Conservation (phyloP, 2,329 filamentous ascomycete genomes). For the Colletotrichum tabaci region DNA sequence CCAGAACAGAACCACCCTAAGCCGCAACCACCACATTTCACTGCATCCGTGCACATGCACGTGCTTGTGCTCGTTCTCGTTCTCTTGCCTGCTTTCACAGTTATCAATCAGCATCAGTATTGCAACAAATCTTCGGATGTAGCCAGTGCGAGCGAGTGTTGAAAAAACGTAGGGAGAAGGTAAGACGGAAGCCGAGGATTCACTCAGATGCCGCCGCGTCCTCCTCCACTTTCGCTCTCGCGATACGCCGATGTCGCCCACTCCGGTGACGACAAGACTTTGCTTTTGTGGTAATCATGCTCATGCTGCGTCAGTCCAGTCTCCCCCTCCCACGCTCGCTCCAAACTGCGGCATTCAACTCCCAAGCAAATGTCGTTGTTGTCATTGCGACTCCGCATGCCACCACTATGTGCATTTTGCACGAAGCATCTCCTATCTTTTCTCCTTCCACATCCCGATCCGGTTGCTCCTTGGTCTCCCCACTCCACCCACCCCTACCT, state of each 20-base stretch:
- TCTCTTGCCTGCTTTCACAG: constrained; percentile 11
- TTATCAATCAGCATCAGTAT: constrained; percentile 35
- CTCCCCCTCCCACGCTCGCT: background rate
- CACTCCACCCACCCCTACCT: constrained; percentile 2
- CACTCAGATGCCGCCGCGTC: background rate
- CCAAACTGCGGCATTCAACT: background rate
- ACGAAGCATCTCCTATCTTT: constrained; percentile 30
- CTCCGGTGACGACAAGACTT: constrained; percentile 11
- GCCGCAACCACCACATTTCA: constrained; percentile 6
- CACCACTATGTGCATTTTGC: background rate
- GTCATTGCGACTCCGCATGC: background rate
- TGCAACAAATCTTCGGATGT: background rate
- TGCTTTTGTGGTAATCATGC: too few species aligned
- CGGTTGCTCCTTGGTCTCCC: constrained; percentile 2
- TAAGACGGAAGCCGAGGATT: too few species aligned
- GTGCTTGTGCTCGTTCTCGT: constrained; percentile 1
- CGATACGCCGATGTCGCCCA: constrained; percentile 21
- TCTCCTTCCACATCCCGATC: constrained; percentile 37
- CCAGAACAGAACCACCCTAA: constrained; percentile 5
- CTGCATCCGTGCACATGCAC: background rate
- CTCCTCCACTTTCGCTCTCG: background rate
- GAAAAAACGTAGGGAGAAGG: too few species aligned
- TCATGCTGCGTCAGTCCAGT: too few species aligned
- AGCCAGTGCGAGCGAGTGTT: background rate
- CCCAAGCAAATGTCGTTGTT: background rate